Evolutionary conservation across 139 green algal genomes (phyloP), one percentile per base, ranked within the genome.

Genomic region (Chlorella sp.): DNA sequence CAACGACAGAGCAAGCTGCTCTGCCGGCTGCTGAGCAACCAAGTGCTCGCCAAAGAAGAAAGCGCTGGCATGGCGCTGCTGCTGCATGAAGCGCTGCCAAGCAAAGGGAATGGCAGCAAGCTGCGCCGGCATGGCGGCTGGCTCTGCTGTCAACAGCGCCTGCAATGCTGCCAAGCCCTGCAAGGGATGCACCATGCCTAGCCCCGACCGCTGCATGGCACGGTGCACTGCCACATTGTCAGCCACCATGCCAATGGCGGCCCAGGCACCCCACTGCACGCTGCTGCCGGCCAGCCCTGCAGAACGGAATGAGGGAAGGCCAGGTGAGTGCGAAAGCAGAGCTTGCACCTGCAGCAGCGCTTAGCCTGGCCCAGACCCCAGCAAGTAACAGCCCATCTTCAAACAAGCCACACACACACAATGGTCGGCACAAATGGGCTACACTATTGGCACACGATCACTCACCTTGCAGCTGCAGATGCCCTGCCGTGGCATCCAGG

Each of bases 241-340:
- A 0, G 91, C 90, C 21, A 95, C 95, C 93, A 95, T 95, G 86
- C 93, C 93, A 40, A 89, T 76, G 39, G 53, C 81, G 0, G 82
- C 90, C 94, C 94, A 96, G 39, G 94, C 88, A 34, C 94, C 94
- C 94, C 94, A 96, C 73, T 95, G 93, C 92, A 97, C 75, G 73
- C 85, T 93, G 57, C 60, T 66, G 40, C 61, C 39, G 5, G 79
- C 16, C 21, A 91, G 12, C 30, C 95, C 96, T 40, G 60, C 42
- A 11, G 61, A 26, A 16, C 24, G 15, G 0, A 22, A 73, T 5
- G 48, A 42, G 0, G 69, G 42, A n/a, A 84, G 34, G n/a, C 79
- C 26, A 77, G n/a, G 26, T 30, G 24, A 73, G 48, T 12, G 21
- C 69, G 5, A 68, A n/a, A 28, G 60, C 69, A 34, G 11, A 30